Evolutionary conservation across 2,329 filamentous ascomycete species (phyloP), one percentile per base, ranked within the genome.

Genomic region (Phoma sp.): DNA sequence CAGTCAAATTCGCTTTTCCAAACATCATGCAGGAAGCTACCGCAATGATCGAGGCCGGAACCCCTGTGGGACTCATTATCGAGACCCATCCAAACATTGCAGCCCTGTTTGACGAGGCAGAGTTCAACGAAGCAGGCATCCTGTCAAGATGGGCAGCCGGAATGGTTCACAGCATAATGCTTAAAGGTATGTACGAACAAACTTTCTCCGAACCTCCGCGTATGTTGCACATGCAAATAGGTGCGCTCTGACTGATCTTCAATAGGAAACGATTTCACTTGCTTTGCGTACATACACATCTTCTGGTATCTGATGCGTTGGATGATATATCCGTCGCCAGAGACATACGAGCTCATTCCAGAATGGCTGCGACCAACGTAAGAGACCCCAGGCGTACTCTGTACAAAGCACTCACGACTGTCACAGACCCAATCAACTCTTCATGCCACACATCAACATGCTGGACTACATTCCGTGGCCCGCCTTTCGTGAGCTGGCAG

Each of bases 321-420:
- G 65, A 66, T 67, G 63, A 61, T 67, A 13, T 66, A 52, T 0
- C 65, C 65, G 7, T 65, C 63, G 1, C 58, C 59, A 4, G 57
- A 66, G 39, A 66, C 65, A 2, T 67, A 67, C 18, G 58, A 59
- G 24, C 33, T 53, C 22, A 62, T 67, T 13, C 65, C 65, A 23
- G 61, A 66, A 24, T 67, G 63, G 65, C 45, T 67, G 4, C 57
- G 65, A 24, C 65, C 65, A 5, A 67, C 65, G 45, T 64, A 59
- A 50, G 61, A 39, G 3, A 23, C 30, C 25, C 23, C 11, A 7
- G 27, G 27, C 10, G 3, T 14, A n/a, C 10, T 7, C 11, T 4
- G 10, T 13, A 23, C 10, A 14, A 2, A 10, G n/a, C 36, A 25
- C 49, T 49, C 14, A 47, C 37, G 22, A n/a, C 41, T 30, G 4